Base-by-base conservation (phyloP, 1,284 basidiomycete genomes). In the Ustilago sp. region DNA sequence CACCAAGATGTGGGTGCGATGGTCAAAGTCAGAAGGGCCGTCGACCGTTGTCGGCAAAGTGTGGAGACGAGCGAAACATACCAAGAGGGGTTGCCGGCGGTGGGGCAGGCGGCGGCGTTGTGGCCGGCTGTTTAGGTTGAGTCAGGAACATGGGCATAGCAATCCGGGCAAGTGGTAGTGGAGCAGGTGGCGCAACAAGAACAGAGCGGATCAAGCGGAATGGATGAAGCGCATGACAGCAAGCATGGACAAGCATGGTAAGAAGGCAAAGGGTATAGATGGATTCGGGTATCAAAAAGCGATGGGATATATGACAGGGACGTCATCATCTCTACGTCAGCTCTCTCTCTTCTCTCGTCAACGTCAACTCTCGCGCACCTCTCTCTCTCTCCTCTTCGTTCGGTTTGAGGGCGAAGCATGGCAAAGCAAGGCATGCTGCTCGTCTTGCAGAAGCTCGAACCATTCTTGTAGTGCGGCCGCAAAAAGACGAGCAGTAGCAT, bases 21-120 rank as follows among this genome's bases (percentile, higher is more conserved):
- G 5, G 39, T 45, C 48, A 28, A 47, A 32, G 56, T 58, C 36
- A 64, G 56, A n/a, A 41, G 4, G 13, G 4, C 11, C 28, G 36
- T 36, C 32, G n/a, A 45, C 28, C 19, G 13, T 8, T 23, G 15
- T 17, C 28, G 34, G 4, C 13, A 23, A 6, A 7, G 17, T 9
- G 34, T 12, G n/a, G 7, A 15, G 39, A 5, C 6, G 8, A 31
- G n/a, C 45, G 17, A 17, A 11, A 76, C 79, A 17, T 76, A 82
- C 68, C 80, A 83, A 68, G 83, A 82, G 13, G 80, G 81, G 71
- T 67, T 80, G 66, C 81, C 83, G 52, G 81, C 77, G 47, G 78
- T 76, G 45, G 82, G 82, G 77, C 83, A 84, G 59, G 74, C 77
- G 32, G 83, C 78, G 68, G 80, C 82, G 61, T 79, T 76, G 70